Evolutionary conservation across 768 basidiomycete species (phyloP).

Genomic region (Suillus weaverae): DNA sequence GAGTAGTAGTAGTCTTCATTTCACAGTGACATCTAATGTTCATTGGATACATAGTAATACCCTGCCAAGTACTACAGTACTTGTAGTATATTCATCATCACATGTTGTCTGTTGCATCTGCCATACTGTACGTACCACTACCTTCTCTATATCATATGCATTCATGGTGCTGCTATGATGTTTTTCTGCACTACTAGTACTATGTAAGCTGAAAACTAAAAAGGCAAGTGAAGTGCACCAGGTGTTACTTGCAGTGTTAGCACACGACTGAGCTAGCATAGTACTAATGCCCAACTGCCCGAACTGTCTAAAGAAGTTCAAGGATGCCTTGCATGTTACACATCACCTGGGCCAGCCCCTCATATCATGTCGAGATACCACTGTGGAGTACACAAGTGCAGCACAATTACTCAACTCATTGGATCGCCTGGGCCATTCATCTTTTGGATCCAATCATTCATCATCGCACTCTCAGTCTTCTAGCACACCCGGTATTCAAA

Average conservation of each 20-base stretch:
- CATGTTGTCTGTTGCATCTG: not conserved
- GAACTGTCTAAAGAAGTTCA: slow-evolving; percentile 3
- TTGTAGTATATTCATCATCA: not conserved
- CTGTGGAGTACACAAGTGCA: not conserved
- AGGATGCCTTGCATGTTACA: not conserved
- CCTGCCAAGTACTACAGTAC: not conserved
- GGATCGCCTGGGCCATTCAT: not conserved
- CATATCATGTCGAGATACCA: not conserved
- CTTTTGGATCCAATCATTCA: not conserved
- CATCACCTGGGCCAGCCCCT: not conserved
- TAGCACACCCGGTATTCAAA: not conserved
- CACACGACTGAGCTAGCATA: too few relatives aligned
- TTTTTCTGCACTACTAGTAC: not conserved
- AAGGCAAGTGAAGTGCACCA: not conserved
- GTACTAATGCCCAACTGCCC: not conserved
- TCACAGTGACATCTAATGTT: too few relatives aligned
- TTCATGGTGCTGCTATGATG: not conserved
- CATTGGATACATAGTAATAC: not conserved
- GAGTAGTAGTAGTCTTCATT: not conserved
- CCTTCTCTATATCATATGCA: not conserved
- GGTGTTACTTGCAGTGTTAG: not conserved
- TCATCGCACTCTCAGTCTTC: not conserved
- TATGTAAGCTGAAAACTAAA: not conserved
- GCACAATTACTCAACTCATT: not conserved
- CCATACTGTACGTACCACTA: not conserved